These are phyloP conservation scores for Ceriops zippeliana DNA, from an alignment of 345 rosid genomes.

Conservation along the genomic window DNA sequence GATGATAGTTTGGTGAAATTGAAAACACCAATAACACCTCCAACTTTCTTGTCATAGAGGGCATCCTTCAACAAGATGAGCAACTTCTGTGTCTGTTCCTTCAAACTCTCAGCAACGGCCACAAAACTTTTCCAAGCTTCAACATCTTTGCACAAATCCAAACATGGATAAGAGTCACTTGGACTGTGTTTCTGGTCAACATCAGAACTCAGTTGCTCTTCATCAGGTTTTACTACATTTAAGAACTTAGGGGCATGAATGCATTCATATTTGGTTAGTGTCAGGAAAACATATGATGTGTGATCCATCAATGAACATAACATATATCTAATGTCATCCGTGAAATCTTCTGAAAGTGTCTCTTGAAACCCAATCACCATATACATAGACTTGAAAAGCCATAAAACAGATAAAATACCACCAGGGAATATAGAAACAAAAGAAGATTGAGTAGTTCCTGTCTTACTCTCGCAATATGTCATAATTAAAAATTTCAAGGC, in stretches of 20 bases:
- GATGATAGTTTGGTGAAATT: conserved; percentile 46
- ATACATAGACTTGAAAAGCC: conserved; percentile 74
- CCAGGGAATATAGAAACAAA: conserved; percentile 38
- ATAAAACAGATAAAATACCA: conserved; percentile 40
- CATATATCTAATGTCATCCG: conserved; percentile 26
- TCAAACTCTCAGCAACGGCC: conserved; percentile 44
- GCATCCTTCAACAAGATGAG: conserved; percentile 39
- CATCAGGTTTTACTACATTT: conserved; percentile 16
- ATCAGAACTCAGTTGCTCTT: conserved; percentile 28
- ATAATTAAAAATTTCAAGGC: conserved; percentile 55
- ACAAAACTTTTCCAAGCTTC: conserved; percentile 46
- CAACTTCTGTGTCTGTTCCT: conserved; percentile 50
- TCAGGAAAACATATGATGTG: conserved; percentile 60
- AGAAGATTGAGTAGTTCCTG: conserved; percentile 30
- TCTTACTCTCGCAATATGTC: conserved; percentile 44
- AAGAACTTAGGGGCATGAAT: conserved; percentile 26
- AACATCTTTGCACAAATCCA: conserved; percentile 26
- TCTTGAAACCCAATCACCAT: conserved; percentile 38
- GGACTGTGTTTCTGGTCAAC: conserved; percentile 19
- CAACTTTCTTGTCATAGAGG: conserved; percentile 25
- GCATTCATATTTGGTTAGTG: conserved; percentile 44
- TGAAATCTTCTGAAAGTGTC: conserved; percentile 19
- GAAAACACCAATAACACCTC: conserved; percentile 27
- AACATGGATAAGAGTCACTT: conserved; percentile 16
- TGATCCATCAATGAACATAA: conserved; percentile 69